Percentiles rank a stretch among this genome's conserved stretches.
Conservation (phyloP, 306 rosid genomes). For the Cicer bijugum region DNA sequence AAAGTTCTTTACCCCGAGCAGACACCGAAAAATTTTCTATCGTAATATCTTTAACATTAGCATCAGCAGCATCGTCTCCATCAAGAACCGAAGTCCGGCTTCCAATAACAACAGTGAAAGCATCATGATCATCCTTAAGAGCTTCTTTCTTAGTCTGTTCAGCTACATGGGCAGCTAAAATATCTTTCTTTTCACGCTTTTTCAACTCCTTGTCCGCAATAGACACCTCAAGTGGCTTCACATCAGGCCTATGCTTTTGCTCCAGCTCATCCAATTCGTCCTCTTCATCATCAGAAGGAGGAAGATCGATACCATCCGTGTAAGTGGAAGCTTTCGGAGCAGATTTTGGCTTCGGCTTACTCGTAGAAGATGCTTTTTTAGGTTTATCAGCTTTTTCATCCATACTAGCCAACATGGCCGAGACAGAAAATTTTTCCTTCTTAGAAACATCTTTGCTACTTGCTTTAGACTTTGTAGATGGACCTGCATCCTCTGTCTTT, state of each 20-base stretch:
- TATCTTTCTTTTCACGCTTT: conserved; percentile 36
- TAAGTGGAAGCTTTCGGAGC: conserved; percentile 30
- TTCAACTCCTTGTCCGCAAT: conserved; percentile 36
- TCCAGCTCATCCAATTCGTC: conserved; percentile 12
- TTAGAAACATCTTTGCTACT: conserved; percentile 13
- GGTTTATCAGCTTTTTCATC: conserved; percentile 30
- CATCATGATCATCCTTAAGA: conserved; percentile 34
- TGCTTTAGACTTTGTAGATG: conserved; percentile 2
- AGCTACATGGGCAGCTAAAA: conserved; percentile 29
- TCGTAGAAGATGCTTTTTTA: conserved; percentile 20
- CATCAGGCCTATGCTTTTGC: conserved; percentile 24
- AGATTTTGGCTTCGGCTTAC: conserved; percentile 12
- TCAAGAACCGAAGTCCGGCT: conserved; percentile 36
- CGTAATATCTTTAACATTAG: conserved; percentile 32
- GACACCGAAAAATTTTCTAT: conserved; percentile 32
- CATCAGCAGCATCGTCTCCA: conserved; percentile 33
- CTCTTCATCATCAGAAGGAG: conserved; percentile 28
- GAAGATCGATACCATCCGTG: conserved; percentile 35
- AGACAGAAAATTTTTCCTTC: conserved; percentile 24
- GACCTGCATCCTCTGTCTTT: conserved; percentile 31
- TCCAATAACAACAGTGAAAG: conserved; percentile 35
- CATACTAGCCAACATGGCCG: conserved; percentile 15
- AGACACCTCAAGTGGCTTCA: conserved; percentile 33
- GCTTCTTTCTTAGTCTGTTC: conserved; percentile 31
- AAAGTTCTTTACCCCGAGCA: conserved; percentile 37